A percentile compares a stretch with the other conserved stretches of the same genome.
These are phyloP conservation scores for Hylodesmum podocarpum DNA, from an alignment of 306 rosid genomes.

Conservation along the genomic window DNA sequence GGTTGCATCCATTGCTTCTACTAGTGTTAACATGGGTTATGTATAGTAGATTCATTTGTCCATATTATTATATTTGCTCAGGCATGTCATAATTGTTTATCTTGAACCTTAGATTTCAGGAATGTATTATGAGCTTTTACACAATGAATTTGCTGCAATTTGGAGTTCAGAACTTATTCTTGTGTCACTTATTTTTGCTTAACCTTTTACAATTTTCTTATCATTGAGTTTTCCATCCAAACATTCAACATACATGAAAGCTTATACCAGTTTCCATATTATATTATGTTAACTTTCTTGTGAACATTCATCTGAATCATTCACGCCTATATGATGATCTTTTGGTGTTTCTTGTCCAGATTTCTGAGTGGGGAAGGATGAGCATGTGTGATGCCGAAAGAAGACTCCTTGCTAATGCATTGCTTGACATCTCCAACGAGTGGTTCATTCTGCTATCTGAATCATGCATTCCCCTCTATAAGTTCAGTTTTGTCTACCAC, in stretches of 20 bases:
- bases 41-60: neutral
- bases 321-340: neutral
- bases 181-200: neutral
- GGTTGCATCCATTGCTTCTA: neutral
- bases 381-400: constrained; percentile 96
- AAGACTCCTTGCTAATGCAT: constrained; percentile 88
- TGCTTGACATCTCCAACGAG: constrained; percentile 86
- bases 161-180: neutral
- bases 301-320: neutral
- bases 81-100: neutral
- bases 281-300: neutral
- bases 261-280: neutral
- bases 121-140: neutral
- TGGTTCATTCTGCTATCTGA: constrained; percentile 86
- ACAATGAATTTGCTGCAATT: neutral
- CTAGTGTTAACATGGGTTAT: neutral
- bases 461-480: constrained; percentile 88
- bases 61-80: neutral
- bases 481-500: constrained; percentile 55
- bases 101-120: neutral
- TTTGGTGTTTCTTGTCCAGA: constrained; percentile 43
- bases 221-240: neutral
- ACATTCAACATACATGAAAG: neutral
- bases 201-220: neutral
- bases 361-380: constrained; percentile 96